Evolutionary conservation across 768 basidiomycete genomes (phyloP).

Genomic region (Nevesoporus exiguus): DNA sequence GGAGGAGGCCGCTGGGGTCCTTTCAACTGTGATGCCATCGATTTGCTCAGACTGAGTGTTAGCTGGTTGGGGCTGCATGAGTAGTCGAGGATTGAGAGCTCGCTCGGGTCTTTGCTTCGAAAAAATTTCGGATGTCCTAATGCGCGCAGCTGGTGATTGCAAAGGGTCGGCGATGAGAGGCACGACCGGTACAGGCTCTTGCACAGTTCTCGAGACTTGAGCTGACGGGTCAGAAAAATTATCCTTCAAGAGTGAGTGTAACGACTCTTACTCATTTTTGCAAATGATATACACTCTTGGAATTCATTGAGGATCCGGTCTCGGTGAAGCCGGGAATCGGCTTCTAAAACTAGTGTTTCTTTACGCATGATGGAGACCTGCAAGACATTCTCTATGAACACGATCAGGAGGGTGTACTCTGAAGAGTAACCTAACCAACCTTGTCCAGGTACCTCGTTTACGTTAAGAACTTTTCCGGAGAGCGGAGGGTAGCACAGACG

Average conservation of each 20-base stretch:
- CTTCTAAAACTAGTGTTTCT: slow-evolving; percentile 70
- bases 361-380: slow-evolving; percentile 84
- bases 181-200: slow-evolving; percentile 66
- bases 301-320: slow-evolving; percentile 69
- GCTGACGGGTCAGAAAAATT: slow-evolving; percentile 4
- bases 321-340: slow-evolving; percentile 53
- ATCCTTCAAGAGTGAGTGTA: background rate
- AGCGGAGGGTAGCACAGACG: slow-evolving; percentile 93
- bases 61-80: slow-evolving; percentile 2
- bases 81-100: slow-evolving; percentile 16
- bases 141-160: slow-evolving; percentile 19
- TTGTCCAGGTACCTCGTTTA: slow-evolving; percentile 57
- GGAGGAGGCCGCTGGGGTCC: background rate
- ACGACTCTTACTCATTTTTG: slow-evolving; percentile 55
- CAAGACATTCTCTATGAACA: slow-evolving; percentile 58
- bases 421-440: slow-evolving; percentile 39
- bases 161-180: slow-evolving; percentile 43
- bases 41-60: background rate
- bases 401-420: slow-evolving; percentile 12
- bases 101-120: slow-evolving; percentile 22
- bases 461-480: slow-evolving; percentile 87
- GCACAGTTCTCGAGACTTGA: slow-evolving; percentile 56
- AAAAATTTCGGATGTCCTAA: background rate
- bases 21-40: background rate
- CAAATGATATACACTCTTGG: slow-evolving; percentile 81